These are phyloP conservation scores for Penicillium steckii DNA, from an alignment of 495 filamentous ascomycete species.

Conservation along the genomic window DNA sequence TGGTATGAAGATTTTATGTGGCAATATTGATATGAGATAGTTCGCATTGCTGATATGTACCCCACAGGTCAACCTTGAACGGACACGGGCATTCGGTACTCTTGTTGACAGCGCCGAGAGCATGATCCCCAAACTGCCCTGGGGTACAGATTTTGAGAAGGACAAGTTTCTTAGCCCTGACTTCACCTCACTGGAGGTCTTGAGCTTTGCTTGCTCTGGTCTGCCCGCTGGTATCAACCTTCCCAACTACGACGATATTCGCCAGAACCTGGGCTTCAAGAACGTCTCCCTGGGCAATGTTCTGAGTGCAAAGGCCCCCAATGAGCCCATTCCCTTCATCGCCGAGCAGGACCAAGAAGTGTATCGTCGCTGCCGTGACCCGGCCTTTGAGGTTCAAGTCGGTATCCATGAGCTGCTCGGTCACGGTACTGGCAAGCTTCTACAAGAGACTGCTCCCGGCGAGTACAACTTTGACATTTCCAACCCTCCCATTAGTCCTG, in stretches of 20 bases:
- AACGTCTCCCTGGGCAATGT: conserved; percentile 94
- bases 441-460: conserved; percentile 82
- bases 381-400: conserved; percentile 91
- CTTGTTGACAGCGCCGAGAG: conserved; percentile 77
- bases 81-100: conserved; percentile 83
- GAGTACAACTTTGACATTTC: conserved; percentile 81
- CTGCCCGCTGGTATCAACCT: conserved; percentile 80
- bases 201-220: conserved; percentile 73
- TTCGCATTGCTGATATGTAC: conserved; percentile 17
- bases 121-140: conserved; percentile 86
- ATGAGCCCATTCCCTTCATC: conserved; percentile 90
- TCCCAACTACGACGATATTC: conserved; percentile 93
- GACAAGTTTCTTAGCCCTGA: conserved; percentile 92
- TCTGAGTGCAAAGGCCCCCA: conserved; percentile 80
- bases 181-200: conserved; percentile 82
- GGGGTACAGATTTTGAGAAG: conserved; percentile 88
- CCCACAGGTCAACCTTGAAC: conserved; percentile 71
- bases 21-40: neutral
- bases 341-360: conserved; percentile 66
- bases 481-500: conserved; percentile 76
- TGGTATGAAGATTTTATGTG: conserved; percentile 39
- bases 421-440: conserved; percentile 91
- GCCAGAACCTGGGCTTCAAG: conserved; percentile 95
- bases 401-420: conserved; percentile 94
- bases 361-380: conserved; percentile 77